These are phyloP conservation scores for Erodium trifolium DNA, from an alignment of 441 rosid genomes.

Conservation along the genomic window DNA sequence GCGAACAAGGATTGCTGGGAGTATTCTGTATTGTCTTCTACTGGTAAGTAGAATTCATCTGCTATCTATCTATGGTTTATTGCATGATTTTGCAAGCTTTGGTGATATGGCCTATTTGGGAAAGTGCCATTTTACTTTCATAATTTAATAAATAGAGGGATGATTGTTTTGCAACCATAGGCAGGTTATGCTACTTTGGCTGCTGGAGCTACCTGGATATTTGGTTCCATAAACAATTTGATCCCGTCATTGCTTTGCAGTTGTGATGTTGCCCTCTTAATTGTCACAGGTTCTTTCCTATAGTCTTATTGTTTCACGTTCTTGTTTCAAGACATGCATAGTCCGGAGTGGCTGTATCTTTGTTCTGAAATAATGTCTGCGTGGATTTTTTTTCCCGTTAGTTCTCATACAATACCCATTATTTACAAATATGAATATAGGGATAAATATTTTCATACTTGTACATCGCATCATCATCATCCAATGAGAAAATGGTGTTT, in stretches of 20 bases:
- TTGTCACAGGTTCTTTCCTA: conserved; percentile 50
- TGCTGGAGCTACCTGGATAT: conserved; percentile 62
- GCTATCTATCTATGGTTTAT: neutral
- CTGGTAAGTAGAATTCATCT: conserved; percentile 42
- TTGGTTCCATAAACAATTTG: conserved; percentile 30
- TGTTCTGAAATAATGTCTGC: neutral
- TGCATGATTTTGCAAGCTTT: conserved; percentile 10
- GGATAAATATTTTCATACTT: neutral
- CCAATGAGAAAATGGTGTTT: neutral
- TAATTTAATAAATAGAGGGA: neutral
- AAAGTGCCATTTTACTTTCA: conserved; percentile 9
- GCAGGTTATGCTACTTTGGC: conserved; percentile 73
- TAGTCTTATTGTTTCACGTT: conserved; percentile 9
- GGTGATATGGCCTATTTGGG: neutral
- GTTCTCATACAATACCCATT: neutral
- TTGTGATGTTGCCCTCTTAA: conserved; percentile 54
- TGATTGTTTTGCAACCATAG: conserved; percentile 30
- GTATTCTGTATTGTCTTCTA: conserved; percentile 54
- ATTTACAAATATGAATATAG: neutral
- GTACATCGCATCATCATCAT: neutral
- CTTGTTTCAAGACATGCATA: conserved; percentile 4
- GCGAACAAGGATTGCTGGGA: conserved; percentile 62
- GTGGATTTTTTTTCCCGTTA: neutral
- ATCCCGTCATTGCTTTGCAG: conserved; percentile 66
- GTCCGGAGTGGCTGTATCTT: neutral